phyloP scores from a whole-genome alignment of 176 grass and related monocot genomes.

The Thalia dealbata region DNA sequence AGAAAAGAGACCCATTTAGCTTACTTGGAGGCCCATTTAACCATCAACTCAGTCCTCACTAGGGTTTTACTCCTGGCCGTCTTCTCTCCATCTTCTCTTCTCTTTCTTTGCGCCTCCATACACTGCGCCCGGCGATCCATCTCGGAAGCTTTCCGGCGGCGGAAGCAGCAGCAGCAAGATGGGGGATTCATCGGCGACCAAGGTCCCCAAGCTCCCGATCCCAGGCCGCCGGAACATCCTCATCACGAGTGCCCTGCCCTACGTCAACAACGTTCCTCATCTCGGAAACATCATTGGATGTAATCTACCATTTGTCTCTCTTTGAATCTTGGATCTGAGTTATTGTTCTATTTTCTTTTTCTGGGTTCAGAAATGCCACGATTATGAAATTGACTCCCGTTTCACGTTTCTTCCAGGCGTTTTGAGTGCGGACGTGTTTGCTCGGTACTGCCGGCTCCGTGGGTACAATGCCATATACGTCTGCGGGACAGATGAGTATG shows the following conservation, averaged over 20 bases:
- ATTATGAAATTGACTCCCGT: neutral
- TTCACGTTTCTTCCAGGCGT: conserved; percentile 43
- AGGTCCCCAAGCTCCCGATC: conserved; percentile 38
- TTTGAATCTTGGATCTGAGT: neutral
- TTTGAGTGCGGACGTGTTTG: conserved; percentile 93
- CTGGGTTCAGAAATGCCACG: neutral
- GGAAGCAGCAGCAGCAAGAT: neutral
- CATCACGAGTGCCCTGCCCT: conserved; percentile 74
- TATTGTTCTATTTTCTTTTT: neutral
- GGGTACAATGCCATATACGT: conserved; percentile 88
- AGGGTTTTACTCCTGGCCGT: no score
- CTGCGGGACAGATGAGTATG: conserved; percentile 94
- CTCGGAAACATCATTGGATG: conserved; percentile 83
- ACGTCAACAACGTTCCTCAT: conserved; percentile 78
- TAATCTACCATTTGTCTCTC: conserved; percentile 16
- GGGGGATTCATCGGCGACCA: conserved; percentile 4
- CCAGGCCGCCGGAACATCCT: conserved; percentile 66
- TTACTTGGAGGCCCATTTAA: no score
- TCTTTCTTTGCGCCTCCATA: no score
- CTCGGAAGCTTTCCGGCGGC: neutral
- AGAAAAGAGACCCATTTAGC: no score
- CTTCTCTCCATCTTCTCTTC: no score
- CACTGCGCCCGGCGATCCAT: neutral
- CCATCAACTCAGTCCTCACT: no score
- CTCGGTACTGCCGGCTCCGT: conserved; percentile 76